phyloP scores from a whole-genome alignment of 768 basidiomycete genomes.

The Phaffia australis region DNA sequence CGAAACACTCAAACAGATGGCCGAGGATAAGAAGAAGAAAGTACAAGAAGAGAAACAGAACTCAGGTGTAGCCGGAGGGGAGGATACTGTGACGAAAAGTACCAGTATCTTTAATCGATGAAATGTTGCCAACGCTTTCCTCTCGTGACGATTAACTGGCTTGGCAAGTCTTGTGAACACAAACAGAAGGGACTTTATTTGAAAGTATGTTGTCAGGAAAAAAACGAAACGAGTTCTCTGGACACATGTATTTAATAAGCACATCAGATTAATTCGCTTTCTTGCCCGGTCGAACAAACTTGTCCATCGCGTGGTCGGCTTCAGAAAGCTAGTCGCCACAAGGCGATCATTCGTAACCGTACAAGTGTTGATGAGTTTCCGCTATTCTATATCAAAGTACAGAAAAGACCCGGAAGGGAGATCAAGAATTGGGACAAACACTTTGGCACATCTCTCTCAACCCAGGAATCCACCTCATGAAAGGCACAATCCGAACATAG shows the following conservation, averaged over 20 bases:
- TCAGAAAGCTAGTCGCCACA: background rate
- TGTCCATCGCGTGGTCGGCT: slow-evolving; percentile 19
- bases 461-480: slow-evolving; percentile 42
- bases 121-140: no score
- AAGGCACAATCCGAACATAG: slow-evolving; percentile 53
- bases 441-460: slow-evolving; percentile 56
- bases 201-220: no score
- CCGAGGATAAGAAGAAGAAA: background rate
- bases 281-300: slow-evolving; percentile 5
- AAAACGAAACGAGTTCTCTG: no score
- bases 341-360: background rate
- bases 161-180: no score
- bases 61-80: background rate
- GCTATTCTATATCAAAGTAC: background rate
- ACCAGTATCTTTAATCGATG: no score
- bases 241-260: no score
- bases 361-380: background rate
- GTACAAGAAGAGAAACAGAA: background rate
- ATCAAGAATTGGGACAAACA: slow-evolving; percentile 41
- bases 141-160: no score
- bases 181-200: no score
- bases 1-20: background rate
- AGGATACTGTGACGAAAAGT: background rate
- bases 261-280: background rate
- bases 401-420: background rate